phyloP scores from a whole-genome alignment of 768 basidiomycete species.

The Mycena rosella region DNA sequence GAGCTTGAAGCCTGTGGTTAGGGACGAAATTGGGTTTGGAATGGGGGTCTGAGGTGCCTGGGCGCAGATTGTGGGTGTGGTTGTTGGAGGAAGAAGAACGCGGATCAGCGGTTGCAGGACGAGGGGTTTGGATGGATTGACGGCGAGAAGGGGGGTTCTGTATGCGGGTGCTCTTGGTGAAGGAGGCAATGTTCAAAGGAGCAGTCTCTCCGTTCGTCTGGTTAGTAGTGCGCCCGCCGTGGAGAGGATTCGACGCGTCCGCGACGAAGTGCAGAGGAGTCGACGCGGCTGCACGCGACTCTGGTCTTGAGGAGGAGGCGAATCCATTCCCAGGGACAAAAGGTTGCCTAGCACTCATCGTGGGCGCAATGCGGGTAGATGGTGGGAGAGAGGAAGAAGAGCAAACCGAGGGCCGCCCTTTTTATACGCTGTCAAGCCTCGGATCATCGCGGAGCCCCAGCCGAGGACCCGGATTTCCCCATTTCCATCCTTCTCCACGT shows the following conservation, averaged over 20 bases:
- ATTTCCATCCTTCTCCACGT: too few species aligned
- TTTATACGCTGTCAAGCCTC: too few species aligned
- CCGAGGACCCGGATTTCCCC: too few species aligned
- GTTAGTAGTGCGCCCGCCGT: slow-evolving; percentile 3
- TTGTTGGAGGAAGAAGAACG: neutral
- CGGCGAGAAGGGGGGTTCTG: slow-evolving; percentile 26
- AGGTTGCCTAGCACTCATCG: slow-evolving; percentile 22
- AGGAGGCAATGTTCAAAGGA: slow-evolving; percentile 27
- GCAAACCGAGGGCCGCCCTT: neutral
- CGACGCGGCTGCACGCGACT: slow-evolving; percentile 8
- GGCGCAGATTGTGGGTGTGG: neutral
- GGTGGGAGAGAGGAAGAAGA: slow-evolving; percentile 12
- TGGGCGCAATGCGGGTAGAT: neutral
- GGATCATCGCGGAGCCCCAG: too few species aligned
- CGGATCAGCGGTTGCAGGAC: slow-evolving; percentile 19
- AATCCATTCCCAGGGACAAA: slow-evolving; percentile 16
- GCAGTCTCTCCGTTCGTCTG: slow-evolving; percentile 9
- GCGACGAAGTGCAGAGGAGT: slow-evolving; percentile 21
- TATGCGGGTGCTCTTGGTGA: slow-evolving; percentile 24
- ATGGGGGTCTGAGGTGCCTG: slow-evolving; percentile 28
- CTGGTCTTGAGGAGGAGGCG: slow-evolving; percentile 13
- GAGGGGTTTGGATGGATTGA: slow-evolving; percentile 26
- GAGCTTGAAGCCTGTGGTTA: slow-evolving; percentile 29
- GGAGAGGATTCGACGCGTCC: slow-evolving; percentile 32
- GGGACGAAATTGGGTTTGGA: slow-evolving; percentile 8